Evolutionary conservation across 164 flowering plant genomes (phyloP).

Genomic region (Vitis amurensis): DNA sequence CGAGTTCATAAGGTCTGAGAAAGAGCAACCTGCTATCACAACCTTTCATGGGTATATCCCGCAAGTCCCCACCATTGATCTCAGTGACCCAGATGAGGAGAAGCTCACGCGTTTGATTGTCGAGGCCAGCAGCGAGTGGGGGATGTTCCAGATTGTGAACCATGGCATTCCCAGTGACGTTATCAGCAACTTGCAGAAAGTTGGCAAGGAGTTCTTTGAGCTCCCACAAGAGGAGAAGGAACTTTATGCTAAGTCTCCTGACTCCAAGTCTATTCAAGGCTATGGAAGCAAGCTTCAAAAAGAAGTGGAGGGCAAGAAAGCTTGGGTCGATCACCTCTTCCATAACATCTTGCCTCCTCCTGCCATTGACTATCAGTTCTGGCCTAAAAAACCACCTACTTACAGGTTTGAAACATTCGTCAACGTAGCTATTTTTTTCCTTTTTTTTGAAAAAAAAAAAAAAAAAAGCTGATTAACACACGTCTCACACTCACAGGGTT

Average conservation of each 20-base stretch:
- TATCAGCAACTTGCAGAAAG: conserved; percentile 45
- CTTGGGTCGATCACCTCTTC: conserved; percentile 84
- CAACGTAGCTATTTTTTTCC: background rate
- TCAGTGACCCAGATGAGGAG: conserved; percentile 35
- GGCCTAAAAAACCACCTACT: conserved; percentile 78
- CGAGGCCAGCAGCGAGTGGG: conserved; percentile 60
- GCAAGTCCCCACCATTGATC: conserved; percentile 52
- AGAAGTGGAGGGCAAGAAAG: conserved; percentile 61
- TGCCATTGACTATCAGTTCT: conserved; percentile 49
- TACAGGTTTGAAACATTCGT: conserved; percentile 42
- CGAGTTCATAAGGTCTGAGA: conserved; percentile 31
- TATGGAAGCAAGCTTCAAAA: conserved; percentile 72
- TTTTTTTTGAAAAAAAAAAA: background rate
- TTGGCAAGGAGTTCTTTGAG: conserved; percentile 73
- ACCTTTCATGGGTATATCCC: conserved; percentile 30
- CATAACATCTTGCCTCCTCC: conserved; percentile 77
- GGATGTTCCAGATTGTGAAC: conserved; percentile 69
- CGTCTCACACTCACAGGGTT: background rate
- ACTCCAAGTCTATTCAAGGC: conserved; percentile 45
- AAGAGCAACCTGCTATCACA: conserved; percentile 37
- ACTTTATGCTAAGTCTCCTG: conserved; percentile 42
- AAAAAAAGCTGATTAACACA: no score
- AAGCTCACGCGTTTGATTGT: conserved; percentile 26
- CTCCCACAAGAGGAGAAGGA: conserved; percentile 75
- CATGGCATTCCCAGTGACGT: conserved; percentile 62